Base-by-base conservation (phyloP, 306 rosid genomes). In the Corylus heterophylla region DNA sequence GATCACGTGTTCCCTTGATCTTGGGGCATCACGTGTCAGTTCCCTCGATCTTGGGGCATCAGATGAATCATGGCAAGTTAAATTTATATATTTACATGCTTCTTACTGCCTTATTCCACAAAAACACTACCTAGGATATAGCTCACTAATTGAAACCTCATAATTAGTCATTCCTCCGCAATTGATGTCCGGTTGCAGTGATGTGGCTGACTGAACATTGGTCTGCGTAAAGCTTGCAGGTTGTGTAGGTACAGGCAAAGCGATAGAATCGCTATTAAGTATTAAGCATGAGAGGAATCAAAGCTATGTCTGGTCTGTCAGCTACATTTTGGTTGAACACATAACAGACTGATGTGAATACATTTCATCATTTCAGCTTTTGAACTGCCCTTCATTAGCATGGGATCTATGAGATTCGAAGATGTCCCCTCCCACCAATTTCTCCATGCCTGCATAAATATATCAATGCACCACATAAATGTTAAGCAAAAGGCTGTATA, bases 341-440 rank as follows among this genome's bases (percentile, higher is more conserved):
- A 89, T 0, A 88, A 75, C 18, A 91, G 71, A 8, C 92, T 92
- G 20, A 91, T 74, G 73, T 89, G 93, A 49, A 91, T 83, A 77
- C 92, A 86, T 78, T 86, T 85, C 14, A 59, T 10, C 25, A 59
- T 59, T 59, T 66, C 76, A 13, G 8, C 35, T 16, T 18, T 67
- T 12, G 82, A 70, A 35, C 74, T 42, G 0, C 1, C 42, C 1
- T 27, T 14, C 14, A 73, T 42, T 42, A 42, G 12, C 2, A 10
- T 3, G 7, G 84, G 74, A 44, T 80, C 81, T 56, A 76, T 54
- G 3, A 76, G 29, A 58, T 39, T 80, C 10, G n/a, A 6, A 17
- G 49, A 1, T 58, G 76, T 68, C 18, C 64, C 69, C 11, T 68
- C 55, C 20, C 22, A 63, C 82, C 82, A 85, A 3, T 52, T 72